Evolutionary conservation across 2,329 filamentous ascomycete genomes (phyloP).

Genomic region (Septoria linicola): DNA sequence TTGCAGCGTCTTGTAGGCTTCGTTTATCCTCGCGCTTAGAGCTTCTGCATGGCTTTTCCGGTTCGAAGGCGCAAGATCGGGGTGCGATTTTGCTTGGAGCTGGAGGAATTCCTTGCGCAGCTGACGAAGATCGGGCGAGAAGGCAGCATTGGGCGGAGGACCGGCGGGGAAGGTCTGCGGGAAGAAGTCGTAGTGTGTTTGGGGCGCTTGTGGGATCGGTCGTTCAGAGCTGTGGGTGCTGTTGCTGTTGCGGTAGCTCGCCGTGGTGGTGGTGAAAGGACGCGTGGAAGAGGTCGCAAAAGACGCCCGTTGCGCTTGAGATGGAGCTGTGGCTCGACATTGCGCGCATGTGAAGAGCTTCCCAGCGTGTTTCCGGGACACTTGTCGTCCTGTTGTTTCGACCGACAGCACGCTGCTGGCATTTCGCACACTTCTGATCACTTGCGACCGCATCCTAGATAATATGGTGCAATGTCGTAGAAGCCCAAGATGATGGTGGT

Average conservation of each 20-base stretch:
- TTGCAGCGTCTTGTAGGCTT: slow-evolving; percentile 81
- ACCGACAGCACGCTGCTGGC: too few species aligned
- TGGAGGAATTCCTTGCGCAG: slow-evolving; percentile 83
- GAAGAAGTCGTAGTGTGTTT: slow-evolving; percentile 85
- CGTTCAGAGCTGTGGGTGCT: slow-evolving; percentile 6
- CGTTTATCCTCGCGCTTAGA: slow-evolving; percentile 80
- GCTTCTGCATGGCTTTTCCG: slow-evolving; percentile 67
- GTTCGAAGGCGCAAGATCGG: slow-evolving; percentile 59
- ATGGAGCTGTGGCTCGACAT: too few species aligned
- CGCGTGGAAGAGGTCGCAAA: slow-evolving; percentile 7
- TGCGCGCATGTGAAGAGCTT: too few species aligned
- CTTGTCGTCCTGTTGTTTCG: too few species aligned
- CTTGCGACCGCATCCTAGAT: too few species aligned
- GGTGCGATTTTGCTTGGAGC: slow-evolving; percentile 75
- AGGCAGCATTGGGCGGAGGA: slow-evolving; percentile 73
- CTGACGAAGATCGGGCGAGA: slow-evolving; percentile 67
- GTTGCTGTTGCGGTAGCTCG: not conserved
- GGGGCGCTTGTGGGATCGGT: slow-evolving; percentile 24
- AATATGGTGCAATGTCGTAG: too few species aligned
- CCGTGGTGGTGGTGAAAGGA: too few species aligned
- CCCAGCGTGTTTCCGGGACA: too few species aligned
- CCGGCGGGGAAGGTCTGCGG: slow-evolving; percentile 72
- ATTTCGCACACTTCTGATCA: too few species aligned
- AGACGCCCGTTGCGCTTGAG: too few species aligned
- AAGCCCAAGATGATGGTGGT: too few species aligned